Percentiles rank a stretch among this genome's conserved stretches.
phyloP scores from a whole-genome alignment of 148 eudicot species.

The Camellia sinensis region DNA sequence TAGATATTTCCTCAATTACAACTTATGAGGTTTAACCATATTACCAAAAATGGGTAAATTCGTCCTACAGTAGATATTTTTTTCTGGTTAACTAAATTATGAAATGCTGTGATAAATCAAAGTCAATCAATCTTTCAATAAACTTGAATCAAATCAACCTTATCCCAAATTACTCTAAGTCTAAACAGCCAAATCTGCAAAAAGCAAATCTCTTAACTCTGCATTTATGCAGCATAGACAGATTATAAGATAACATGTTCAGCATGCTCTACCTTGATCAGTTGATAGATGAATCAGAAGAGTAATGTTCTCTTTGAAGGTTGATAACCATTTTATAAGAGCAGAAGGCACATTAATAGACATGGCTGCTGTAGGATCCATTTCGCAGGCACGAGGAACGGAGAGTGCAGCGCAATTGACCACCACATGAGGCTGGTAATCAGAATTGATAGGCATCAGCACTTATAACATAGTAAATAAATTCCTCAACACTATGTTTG shows the following conservation, averaged over 20 bases:
- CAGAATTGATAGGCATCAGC: conserved; percentile 14
- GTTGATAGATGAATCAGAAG: conserved; percentile 92
- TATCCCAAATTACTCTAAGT: background rate
- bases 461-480: background rate
- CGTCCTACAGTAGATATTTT: background rate
- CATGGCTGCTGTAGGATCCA: conserved; percentile 78
- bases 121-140: background rate
- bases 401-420: conserved; percentile 96
- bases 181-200: background rate
- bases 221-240: background rate
- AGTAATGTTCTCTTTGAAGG: conserved; percentile 43
- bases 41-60: background rate
- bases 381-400: conserved; percentile 82
- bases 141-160: background rate
- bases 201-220: background rate
- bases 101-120: background rate
- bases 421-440: conserved; percentile 82
- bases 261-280: conserved; percentile 68
- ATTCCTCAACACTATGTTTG: too few species aligned
- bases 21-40: too few species aligned
- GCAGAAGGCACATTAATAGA: conserved; percentile 77
- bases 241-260: background rate
- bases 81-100: conserved; percentile 5
- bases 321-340: conserved; percentile 73
- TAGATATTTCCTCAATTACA: too few species aligned